Percentiles rank a stretch among this genome's conserved stretches.
Evolutionary conservation across 805 yeast genomes (phyloP).

Genomic region (Lachancea kluyveri): DNA sequence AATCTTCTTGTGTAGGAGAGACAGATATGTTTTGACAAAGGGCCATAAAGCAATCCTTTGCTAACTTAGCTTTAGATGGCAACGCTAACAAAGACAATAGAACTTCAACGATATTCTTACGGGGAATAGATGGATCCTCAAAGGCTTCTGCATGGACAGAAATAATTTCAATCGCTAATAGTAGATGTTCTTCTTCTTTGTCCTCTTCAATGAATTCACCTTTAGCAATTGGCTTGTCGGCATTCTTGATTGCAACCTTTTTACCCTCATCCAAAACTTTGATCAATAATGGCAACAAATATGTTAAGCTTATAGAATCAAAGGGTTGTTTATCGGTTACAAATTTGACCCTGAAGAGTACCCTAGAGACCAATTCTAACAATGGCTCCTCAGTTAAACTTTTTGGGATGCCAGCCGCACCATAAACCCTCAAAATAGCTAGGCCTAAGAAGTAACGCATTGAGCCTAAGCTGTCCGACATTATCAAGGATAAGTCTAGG

Average conservation of each 20-base stretch:
- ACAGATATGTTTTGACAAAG: conserved; percentile 72
- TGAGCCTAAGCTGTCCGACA: conserved; percentile 46
- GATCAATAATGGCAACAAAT: conserved; percentile 67
- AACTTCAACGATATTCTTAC: conserved; percentile 55
- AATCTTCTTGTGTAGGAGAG: conserved; percentile 50
- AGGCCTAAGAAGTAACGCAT: conserved; percentile 55
- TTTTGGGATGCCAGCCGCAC: conserved; percentile 40
- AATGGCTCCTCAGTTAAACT: conserved; percentile 46
- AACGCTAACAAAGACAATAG: conserved; percentile 61
- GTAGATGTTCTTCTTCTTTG: conserved; percentile 80
- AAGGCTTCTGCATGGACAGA: conserved; percentile 63
- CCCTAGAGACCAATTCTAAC: conserved; percentile 50
- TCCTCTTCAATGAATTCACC: conserved; percentile 76
- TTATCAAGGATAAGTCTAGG: conserved; percentile 46
- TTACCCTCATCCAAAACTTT: conserved; percentile 65
- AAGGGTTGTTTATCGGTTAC: conserved; percentile 67
- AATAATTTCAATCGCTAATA: conserved; percentile 71
- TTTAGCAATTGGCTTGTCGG: conserved; percentile 46
- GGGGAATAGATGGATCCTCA: conserved; percentile 60
- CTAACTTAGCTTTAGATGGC: conserved; percentile 72
- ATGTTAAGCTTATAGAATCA: conserved; percentile 62
- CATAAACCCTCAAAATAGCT: conserved; percentile 56
- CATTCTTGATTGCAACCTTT: conserved; percentile 44
- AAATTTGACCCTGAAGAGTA: conserved; percentile 70
- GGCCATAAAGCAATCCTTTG: conserved; percentile 77